phyloP scores from a whole-genome alignment of 441 rosid species.

The Aquilaria agallochum region DNA sequence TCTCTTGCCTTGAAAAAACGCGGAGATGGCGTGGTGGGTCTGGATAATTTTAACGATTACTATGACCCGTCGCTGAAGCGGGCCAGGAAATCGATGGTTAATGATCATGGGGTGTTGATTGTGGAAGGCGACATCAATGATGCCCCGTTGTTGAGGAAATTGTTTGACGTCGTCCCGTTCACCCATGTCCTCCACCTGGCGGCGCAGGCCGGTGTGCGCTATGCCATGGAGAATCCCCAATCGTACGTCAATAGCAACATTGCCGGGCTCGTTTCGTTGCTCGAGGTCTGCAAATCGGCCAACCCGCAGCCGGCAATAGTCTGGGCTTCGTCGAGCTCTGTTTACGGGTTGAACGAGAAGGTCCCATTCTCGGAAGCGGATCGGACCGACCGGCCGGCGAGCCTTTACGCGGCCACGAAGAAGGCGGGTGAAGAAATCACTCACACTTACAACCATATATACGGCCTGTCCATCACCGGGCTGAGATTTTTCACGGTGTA shows the following conservation, averaged over 20 bases:
- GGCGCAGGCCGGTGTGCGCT: slow-evolving; percentile 94
- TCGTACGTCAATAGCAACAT: slow-evolving; percentile 84
- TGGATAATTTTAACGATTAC: slow-evolving; percentile 80
- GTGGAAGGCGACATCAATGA: slow-evolving; percentile 87
- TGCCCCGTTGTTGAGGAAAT: slow-evolving; percentile 52
- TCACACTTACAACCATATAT: slow-evolving; percentile 87
- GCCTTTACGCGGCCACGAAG: slow-evolving; percentile 90
- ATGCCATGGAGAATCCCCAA: slow-evolving; percentile 87
- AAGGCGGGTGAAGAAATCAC: slow-evolving; percentile 94
- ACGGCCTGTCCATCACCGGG: slow-evolving; percentile 88
- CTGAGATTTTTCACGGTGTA: slow-evolving; percentile 88
- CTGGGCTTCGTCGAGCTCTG: slow-evolving; percentile 96
- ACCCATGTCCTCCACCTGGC: slow-evolving; percentile 95
- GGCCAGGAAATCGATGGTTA: slow-evolving; percentile 49
- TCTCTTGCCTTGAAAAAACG: slow-evolving; percentile 68
- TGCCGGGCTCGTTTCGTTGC: slow-evolving; percentile 75
- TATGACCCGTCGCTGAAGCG: slow-evolving; percentile 82
- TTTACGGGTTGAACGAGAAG: slow-evolving; percentile 78
- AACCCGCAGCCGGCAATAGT: slow-evolving; percentile 88
- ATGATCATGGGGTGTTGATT: slow-evolving; percentile 47
- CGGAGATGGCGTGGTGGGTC: slow-evolving; percentile 93
- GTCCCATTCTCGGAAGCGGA: slow-evolving; percentile 78
- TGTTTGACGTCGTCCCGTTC: slow-evolving; percentile 80
- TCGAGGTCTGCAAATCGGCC: slow-evolving; percentile 73
- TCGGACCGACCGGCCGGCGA: slow-evolving; percentile 83